Percentiles rank a stretch among this genome's conserved stretches.
These are phyloP conservation scores for Trypanosoma rangeli DNA, from an alignment of 208 protist genomes.

Conservation along the genomic window DNA sequence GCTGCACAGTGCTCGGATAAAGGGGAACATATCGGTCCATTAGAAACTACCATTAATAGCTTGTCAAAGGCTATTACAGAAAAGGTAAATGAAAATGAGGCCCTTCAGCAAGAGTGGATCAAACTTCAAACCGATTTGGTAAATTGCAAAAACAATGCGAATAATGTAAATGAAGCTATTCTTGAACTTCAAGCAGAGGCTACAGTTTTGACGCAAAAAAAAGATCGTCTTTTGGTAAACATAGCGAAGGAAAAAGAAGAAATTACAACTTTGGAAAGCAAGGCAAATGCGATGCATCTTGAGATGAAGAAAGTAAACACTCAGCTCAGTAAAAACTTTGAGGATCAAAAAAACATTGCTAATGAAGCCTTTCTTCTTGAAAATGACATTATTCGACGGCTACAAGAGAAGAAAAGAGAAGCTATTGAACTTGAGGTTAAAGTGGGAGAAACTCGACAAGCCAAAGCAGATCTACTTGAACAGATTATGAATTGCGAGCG, in stretches of 20 bases:
- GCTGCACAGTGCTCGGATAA: slow-evolving; percentile 60
- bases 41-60: slow-evolving; percentile 96
- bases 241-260: slow-evolving; percentile 80
- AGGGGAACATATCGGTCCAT: slow-evolving; percentile 91
- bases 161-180: slow-evolving; percentile 86
- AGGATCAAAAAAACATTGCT: slow-evolving; percentile 66
- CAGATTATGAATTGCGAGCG: slow-evolving; percentile 92
- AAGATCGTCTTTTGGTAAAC: slow-evolving; percentile 77
- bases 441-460: slow-evolving; percentile 72
- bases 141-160: slow-evolving; percentile 87
- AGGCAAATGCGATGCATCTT: slow-evolving; percentile 89
- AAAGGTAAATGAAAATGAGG: slow-evolving; percentile 90
- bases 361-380: slow-evolving; percentile 93
- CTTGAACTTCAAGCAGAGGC: slow-evolving; percentile 82
- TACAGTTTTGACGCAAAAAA: slow-evolving; percentile 92
- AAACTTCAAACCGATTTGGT: slow-evolving; percentile 95
- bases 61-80: slow-evolving; percentile 90
- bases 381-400: slow-evolving; percentile 82
- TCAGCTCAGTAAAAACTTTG: slow-evolving; percentile 82
- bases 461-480: slow-evolving; percentile 82
- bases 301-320: slow-evolving; percentile 94
- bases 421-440: slow-evolving; percentile 87
- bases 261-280: slow-evolving; percentile 72
- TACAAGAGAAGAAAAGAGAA: slow-evolving; percentile 92
- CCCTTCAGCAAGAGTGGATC: slow-evolving; percentile 96